Base-by-base conservation (phyloP, 257 asterid species). In the Plantago major region DNA sequence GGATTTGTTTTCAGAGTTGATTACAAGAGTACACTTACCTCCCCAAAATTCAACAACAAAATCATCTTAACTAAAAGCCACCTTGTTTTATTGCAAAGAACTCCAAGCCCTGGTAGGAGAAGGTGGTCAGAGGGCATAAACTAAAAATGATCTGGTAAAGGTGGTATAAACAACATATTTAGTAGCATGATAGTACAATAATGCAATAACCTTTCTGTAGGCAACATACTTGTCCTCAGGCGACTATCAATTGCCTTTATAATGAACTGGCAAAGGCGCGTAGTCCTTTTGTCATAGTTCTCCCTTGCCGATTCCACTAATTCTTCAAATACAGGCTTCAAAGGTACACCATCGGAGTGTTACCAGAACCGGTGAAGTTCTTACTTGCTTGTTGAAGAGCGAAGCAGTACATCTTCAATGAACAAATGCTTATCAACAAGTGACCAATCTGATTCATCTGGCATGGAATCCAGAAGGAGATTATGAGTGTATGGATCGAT, bases 401-500 rank as follows among this genome's bases (percentile, higher is more conserved):
- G 57, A 68, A 89, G 97, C 64, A 93, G 86, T 74, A 85, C 94
- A 62, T 93, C 92, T 79, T 93, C 99, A 66, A 93, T 93, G 77
- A 93, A 93, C 55, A 78, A 19, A 73, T 93, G 97, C 70, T 82
- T 93, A 40, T 89, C 97, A 71, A 68, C 69, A 65, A 79, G 94
- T 53, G 96, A 76, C 96, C 95, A 87, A 73, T 85, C 97, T 33
- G 90, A 72, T 62, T 87, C 99, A 19, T 83, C 97, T 5, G 96
- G 95, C 95, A 93, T 89, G 66, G 99, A 93, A 89, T 93, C 99
- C 67, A 93, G 96, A 67, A 93, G 82, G 71, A 93, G 97, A 84
- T 93, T 93, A 67, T 93, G 87, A 53, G 99, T 89, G 75, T 89
- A 93, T 3, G 96, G 96, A 78, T 93, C 99, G 60, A 93, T 89